phyloP scores from a whole-genome alignment of 2,329 filamentous ascomycete species.

The Nemania sp. region DNA sequence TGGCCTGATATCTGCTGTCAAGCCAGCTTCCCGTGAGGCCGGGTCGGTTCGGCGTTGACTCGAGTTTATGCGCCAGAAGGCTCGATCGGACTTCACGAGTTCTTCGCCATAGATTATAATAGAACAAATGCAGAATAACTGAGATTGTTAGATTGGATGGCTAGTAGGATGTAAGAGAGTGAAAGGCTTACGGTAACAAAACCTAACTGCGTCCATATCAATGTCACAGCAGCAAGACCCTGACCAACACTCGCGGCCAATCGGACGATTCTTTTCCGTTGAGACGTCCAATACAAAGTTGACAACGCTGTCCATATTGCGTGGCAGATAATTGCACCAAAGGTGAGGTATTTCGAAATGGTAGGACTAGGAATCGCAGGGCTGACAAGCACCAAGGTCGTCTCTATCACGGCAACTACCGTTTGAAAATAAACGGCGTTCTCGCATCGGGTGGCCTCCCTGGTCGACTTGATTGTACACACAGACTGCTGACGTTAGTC shows the following conservation, averaged over 20 bases:
- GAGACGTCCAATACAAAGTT: slow-evolving; percentile 3
- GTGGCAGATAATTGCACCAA: slow-evolving; percentile 8
- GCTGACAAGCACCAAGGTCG: neutral
- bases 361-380: neutral
- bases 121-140: slow-evolving; percentile 16
- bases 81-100: slow-evolving; percentile 1
- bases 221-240: neutral
- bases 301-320: slow-evolving; percentile 14
- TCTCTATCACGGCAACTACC: neutral
- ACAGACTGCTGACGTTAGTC: slow-evolving; percentile 10
- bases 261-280: neutral
- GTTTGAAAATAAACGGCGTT: neutral
- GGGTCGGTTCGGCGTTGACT: neutral
- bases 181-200: slow-evolving; percentile 12
- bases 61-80: neutral
- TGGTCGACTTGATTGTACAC: slow-evolving; percentile 4
- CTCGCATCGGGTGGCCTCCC: neutral
- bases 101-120: slow-evolving; percentile 2
- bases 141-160: neutral
- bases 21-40: neutral
- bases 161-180: neutral
- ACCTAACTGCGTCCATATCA: slow-evolving; percentile 13
- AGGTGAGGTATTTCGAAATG: slow-evolving; percentile 1
- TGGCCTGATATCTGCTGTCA: neutral
- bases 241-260: slow-evolving; percentile 11